phyloP scores from a whole-genome alignment of 257 asterid genomes.

The Solanum pennellii region DNA sequence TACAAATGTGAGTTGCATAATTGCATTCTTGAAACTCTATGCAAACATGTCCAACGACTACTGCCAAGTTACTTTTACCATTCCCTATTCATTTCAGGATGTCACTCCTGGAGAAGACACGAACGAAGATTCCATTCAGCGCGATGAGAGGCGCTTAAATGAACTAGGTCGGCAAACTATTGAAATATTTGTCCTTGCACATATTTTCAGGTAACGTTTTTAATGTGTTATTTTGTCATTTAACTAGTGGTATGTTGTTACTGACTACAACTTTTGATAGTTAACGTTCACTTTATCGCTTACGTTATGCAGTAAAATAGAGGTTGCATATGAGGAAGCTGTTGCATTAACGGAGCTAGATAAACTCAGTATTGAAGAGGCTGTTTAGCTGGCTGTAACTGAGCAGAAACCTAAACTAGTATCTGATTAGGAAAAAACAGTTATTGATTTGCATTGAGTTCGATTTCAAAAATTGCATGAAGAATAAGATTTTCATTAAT shows the following conservation, averaged over 20 bases:
- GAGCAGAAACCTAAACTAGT: conserved; percentile 59
- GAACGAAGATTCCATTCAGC: conserved; percentile 56
- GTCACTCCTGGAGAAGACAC: conserved; percentile 66
- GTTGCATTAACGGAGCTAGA: conserved; percentile 80
- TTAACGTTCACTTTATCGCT: not conserved
- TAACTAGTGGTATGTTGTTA: not conserved
- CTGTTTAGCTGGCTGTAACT: conserved; percentile 61
- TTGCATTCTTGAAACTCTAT: not conserved
- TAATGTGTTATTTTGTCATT: not conserved
- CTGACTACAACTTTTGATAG: not conserved
- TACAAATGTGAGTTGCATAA: conserved; percentile 44
- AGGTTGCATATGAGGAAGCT: conserved; percentile 79
- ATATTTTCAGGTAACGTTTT: conserved; percentile 59
- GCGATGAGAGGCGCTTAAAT: conserved; percentile 83
- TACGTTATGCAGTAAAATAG: conserved; percentile 51
- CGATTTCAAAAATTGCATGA: not conserved
- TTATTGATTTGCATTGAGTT: conserved; percentile 8
- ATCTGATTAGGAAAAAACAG: conserved; percentile 60
- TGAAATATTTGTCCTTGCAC: conserved; percentile 78
- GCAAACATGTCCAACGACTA: not conserved
- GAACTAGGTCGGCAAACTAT: conserved; percentile 92
- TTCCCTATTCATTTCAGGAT: conserved; percentile 38
- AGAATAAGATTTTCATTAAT: not conserved
- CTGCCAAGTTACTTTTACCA: not conserved
- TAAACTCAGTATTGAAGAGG: conserved; percentile 90